phyloP scores from a whole-genome alignment of 2,329 filamentous ascomycete species.

The Ophiostoma angusticollis region DNA sequence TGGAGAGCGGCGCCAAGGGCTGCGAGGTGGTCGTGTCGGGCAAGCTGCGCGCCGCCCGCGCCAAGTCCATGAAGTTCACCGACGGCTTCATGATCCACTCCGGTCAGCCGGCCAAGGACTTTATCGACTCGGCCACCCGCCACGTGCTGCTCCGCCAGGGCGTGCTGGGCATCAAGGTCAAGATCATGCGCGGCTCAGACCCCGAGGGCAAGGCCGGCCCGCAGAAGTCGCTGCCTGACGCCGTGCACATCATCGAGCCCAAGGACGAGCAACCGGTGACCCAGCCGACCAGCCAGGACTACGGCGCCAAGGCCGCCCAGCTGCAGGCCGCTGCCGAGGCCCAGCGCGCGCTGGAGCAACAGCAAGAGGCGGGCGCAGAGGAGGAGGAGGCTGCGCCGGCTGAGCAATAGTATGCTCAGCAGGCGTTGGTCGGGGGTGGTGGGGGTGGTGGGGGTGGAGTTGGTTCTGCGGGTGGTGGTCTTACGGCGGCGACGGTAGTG shows the following conservation, averaged over 20 bases:
- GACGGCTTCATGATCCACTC: slow-evolving; percentile 99
- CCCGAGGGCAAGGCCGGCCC: slow-evolving; percentile 98
- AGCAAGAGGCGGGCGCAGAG: slow-evolving; percentile 20
- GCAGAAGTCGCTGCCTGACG: slow-evolving; percentile 93
- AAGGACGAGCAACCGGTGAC: slow-evolving; percentile 97
- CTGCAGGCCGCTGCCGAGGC: slow-evolving; percentile 54
- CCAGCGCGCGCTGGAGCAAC: slow-evolving; percentile 38
- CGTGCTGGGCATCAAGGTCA: slow-evolving; percentile 99
- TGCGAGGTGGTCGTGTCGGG: slow-evolving; percentile 99
- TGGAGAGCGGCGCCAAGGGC: slow-evolving; percentile 99
- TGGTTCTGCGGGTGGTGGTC: not conserved
- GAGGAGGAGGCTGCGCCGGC: slow-evolving; percentile 42
- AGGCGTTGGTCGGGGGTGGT: slow-evolving; percentile 5
- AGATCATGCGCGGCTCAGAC: slow-evolving; percentile 99
- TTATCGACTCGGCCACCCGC: slow-evolving; percentile 96
- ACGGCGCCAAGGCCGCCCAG: slow-evolving; percentile 76
- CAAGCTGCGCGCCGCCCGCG: slow-evolving; percentile 96
- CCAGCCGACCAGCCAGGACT: slow-evolving; percentile 95
- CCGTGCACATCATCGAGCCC: slow-evolving; percentile 99
- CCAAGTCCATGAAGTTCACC: slow-evolving; percentile 99
- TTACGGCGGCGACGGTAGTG: not conserved
- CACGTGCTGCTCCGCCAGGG: slow-evolving; percentile 99
- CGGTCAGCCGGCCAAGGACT: slow-evolving; percentile 97
- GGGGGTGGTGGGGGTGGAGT: not conserved
- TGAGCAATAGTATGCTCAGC: slow-evolving; percentile 29